Base-by-base conservation (phyloP, 2,329 filamentous ascomycete species). In the Pyricularia sp. region DNA sequence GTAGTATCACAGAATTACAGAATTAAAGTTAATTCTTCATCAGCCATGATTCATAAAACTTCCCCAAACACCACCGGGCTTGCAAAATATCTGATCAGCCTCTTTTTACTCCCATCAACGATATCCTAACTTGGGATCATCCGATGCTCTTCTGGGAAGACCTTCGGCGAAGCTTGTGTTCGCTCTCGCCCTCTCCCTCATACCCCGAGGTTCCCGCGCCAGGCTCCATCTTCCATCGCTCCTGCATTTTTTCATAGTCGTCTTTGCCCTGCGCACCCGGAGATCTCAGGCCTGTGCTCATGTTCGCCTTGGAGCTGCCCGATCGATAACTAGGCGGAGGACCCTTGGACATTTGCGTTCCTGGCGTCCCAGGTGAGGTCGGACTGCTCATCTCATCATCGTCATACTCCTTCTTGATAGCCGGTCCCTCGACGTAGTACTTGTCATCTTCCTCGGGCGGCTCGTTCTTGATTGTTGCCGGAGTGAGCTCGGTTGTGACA, bases 261-360 rank as follows among this genome's bases (percentile, higher is more conserved):
- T 59, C 65, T 28, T 67, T 31, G n/a, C 31, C 31, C 25, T 50
- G 50, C 4, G 23, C 59, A 28, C 26, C 59, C 59, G 59, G 59
- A 17, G 59, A 50, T 23, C 67, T 31, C 67, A 50, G 10, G 31
- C 23, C 64, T 11, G n/a, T 30, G 12, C 61, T 42, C 33, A 55
- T 55, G 61, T 36, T 66, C 5, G 31, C 64, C 68, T 36, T 67
- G 31, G 28, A 42, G 59, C 58, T 64, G 31, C 58, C 67, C 7
- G 67, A 63, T 61, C 63, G 50, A 42, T 68, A 68, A 61, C 68
- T 69, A 33, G 68, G 65, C 58, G 58, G 68, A 23, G 63, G 36
- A 23, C 58, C 64, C 64, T 26, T 36, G 25, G 33, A 68, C 2
- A 61, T 31, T 20, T 63, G 30, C 11, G 64, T 63, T 14, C 64